These are phyloP conservation scores for Citrus mangshanensis DNA, from an alignment of 345 rosid species.

Conservation along the genomic window DNA sequence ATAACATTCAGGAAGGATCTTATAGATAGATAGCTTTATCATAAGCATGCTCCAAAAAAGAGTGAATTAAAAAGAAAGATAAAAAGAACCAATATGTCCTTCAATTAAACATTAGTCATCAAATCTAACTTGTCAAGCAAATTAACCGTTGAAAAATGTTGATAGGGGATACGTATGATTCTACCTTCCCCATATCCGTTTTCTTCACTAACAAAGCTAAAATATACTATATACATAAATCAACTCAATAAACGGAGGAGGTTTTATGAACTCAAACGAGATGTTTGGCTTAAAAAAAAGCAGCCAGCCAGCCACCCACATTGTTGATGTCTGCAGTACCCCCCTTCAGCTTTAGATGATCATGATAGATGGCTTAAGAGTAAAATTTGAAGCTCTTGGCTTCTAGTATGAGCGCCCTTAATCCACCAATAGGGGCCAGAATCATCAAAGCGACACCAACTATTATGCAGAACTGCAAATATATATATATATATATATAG, in stretches of 20 bases:
- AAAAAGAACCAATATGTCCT: neutral
- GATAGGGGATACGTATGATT: neutral
- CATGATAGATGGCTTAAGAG: constrained; percentile 17
- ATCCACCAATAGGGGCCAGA: constrained; percentile 46
- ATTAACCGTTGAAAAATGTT: neutral
- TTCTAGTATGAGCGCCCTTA: constrained; percentile 39
- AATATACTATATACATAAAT: neutral
- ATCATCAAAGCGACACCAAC: constrained; percentile 41
- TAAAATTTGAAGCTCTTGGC: constrained; percentile 43
- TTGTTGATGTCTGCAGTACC: too few relatives aligned
- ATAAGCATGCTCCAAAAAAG: neutral
- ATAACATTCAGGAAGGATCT: too few relatives aligned
- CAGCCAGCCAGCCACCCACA: neutral
- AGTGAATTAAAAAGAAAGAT: neutral
- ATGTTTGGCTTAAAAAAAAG: neutral
- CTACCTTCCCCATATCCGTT: neutral
- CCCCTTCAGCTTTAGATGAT: neutral
- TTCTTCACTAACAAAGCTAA: neutral
- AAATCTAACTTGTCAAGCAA: neutral
- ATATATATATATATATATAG: neutral
- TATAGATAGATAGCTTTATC: too few relatives aligned
- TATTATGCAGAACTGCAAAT: constrained; percentile 39
- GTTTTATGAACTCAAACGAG: neutral
- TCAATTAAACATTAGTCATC: neutral
- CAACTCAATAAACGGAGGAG: neutral